Conservation (phyloP, 2,329 filamentous ascomycete species). For the Thielaviopsis populi region DNA sequence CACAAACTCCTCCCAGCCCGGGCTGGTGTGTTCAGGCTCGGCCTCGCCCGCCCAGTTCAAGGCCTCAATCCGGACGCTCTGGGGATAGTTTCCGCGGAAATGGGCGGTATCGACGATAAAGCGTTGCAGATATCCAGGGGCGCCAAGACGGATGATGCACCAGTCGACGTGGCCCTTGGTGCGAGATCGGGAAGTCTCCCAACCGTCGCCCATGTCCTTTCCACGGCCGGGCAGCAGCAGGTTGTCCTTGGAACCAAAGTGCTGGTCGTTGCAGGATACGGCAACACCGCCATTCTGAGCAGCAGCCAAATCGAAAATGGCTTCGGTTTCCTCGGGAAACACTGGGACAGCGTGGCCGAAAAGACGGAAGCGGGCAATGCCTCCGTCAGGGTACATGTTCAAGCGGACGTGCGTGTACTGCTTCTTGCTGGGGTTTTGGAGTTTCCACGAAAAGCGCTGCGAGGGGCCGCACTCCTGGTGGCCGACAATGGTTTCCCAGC, state of each 20-base stretch:
- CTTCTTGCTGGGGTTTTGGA: conserved; percentile 43
- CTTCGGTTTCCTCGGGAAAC: conserved; percentile 50
- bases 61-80: conserved; percentile 54
- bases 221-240: conserved; percentile 63
- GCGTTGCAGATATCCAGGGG: conserved; percentile 46
- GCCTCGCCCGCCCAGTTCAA: conserved; percentile 39
- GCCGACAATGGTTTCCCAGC: conserved; percentile 58
- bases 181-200: conserved; percentile 67
- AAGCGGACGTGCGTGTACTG: conserved; percentile 66
- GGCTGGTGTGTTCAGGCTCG: conserved; percentile 41
- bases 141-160: conserved; percentile 61
- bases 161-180: conserved; percentile 62
- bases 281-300: conserved; percentile 67
- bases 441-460: conserved; percentile 58
- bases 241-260: conserved; percentile 71
- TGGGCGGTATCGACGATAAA: conserved; percentile 68
- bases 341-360: conserved; percentile 64
- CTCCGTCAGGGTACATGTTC: conserved; percentile 76
- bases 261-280: conserved; percentile 63
- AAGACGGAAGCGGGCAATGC: conserved; percentile 65
- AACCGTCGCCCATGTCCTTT: conserved; percentile 76
- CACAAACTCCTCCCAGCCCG: conserved; percentile 52
- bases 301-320: conserved; percentile 60
- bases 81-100: conserved; percentile 72
- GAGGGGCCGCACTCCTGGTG: conserved; percentile 59